Conservation (phyloP, 2,329 filamentous ascomycete species). For the Dryadomyces sulphureus region DNA sequence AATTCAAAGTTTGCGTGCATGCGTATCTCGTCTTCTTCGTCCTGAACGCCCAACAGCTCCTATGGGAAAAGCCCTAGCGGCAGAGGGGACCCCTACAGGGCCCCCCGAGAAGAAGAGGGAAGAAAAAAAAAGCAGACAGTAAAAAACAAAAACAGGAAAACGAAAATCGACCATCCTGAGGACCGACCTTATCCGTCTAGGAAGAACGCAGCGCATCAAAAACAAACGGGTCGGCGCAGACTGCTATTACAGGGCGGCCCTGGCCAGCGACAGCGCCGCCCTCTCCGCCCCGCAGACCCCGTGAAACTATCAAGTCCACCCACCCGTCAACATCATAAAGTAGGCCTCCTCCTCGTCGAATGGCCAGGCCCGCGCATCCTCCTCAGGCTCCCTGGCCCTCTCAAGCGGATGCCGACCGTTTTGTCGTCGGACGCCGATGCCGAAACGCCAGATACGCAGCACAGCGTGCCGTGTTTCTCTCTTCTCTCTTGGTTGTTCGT, state of each 20-base stretch:
- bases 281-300: too few relatives aligned
- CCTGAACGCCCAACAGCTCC: constrained; percentile 3
- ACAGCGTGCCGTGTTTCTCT: constrained; percentile 2
- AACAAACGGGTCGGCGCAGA: background rate
- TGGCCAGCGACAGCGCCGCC: background rate
- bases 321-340: background rate
- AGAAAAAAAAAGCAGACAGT: background rate
- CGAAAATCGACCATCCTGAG: background rate
- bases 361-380: too few relatives aligned
- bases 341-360: too few relatives aligned
- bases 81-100: background rate
- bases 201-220: background rate
- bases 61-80: background rate
- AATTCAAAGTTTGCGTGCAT: background rate
- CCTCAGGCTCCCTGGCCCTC: too few relatives aligned
- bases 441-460: constrained; percentile 8
- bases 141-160: background rate
- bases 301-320: background rate
- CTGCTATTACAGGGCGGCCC: background rate
- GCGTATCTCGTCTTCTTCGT: constrained; percentile 2
- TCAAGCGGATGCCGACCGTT: constrained; percentile 2
- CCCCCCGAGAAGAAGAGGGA: background rate
- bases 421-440: constrained; percentile 7
- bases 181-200: background rate
- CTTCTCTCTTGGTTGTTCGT: background rate